Evolutionary conservation across 2,329 filamentous ascomycete species (phyloP).

Genomic region (Talaromyces sp.): DNA sequence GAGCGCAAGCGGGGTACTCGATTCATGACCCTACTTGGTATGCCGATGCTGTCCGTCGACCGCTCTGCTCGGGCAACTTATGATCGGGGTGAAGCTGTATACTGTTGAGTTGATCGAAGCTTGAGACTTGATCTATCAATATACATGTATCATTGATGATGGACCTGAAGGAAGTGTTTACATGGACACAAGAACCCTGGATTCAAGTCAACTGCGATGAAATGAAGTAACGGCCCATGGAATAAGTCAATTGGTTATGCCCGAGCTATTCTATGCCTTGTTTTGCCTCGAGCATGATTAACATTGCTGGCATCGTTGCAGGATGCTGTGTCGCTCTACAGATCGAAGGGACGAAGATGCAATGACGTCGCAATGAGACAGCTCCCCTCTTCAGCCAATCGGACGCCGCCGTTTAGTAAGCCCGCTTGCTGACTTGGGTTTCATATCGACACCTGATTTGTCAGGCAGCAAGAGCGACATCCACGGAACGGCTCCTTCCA

Average conservation of each 20-base stretch:
- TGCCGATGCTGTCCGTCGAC: background rate
- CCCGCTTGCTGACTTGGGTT: too few relatives aligned
- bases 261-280: background rate
- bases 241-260: background rate
- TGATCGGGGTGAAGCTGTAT: background rate
- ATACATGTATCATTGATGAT: background rate
- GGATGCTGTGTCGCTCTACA: background rate
- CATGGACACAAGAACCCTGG: background rate
- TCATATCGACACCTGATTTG: background rate
- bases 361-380: slow-evolving; percentile 6
- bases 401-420: slow-evolving; percentile 4
- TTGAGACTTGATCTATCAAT: background rate
- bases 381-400: background rate
- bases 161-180: background rate
- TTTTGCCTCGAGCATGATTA: background rate
- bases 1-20: background rate
- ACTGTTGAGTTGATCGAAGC: background rate
- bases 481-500: background rate
- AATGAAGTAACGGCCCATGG: background rate
- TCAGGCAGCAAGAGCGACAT: background rate
- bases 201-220: background rate
- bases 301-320: too few relatives aligned
- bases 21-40: background rate
- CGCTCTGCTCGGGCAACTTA: background rate
- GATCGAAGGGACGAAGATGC: background rate